Evolutionary conservation across 352 stramenopile species (phyloP).

Genomic region (Globisporangium uncinulatum): DNA sequence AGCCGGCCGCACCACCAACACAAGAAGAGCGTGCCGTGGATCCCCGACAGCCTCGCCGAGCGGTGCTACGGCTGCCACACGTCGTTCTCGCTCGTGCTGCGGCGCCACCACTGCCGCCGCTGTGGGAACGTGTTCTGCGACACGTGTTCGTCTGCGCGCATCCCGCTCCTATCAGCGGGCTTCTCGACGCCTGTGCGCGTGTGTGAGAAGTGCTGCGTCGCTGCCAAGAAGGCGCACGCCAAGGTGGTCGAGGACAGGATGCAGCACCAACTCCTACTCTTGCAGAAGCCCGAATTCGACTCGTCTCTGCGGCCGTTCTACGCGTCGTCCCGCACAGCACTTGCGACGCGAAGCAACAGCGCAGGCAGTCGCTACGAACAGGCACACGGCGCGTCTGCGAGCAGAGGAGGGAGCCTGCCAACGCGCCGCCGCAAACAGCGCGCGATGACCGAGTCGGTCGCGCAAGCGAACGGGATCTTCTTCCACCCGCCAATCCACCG

Average conservation of each 20-base stretch:
- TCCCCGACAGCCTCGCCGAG: constrained; percentile 77
- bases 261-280: constrained; percentile 19
- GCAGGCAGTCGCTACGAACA: neutral
- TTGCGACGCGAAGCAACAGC: constrained; percentile 2
- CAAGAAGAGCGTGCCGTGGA: constrained; percentile 60
- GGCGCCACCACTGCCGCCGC: constrained; percentile 80
- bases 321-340: neutral
- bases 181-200: constrained; percentile 73
- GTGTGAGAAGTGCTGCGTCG: constrained; percentile 74
- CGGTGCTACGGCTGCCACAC: constrained; percentile 66
- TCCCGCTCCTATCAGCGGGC: constrained; percentile 60
- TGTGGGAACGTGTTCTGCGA: constrained; percentile 91
- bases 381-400: neutral
- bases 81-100: constrained; percentile 66
- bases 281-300: constrained; percentile 12
- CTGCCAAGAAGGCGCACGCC: constrained; percentile 61
- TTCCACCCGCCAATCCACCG: constrained; percentile 17
- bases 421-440: constrained; percentile 7
- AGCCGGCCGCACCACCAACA: constrained; percentile 17
- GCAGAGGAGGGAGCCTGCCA: constrained; percentile 8
- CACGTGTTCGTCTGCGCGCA: constrained; percentile 73
- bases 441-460: constrained; percentile 14
- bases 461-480: constrained; percentile 17
- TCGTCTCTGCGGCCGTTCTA: constrained; percentile 6
- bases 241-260: constrained; percentile 61